Evolutionary conservation across 139 green algal species (phyloP).

Genomic region (Raphidocelis subcapitata): DNA sequence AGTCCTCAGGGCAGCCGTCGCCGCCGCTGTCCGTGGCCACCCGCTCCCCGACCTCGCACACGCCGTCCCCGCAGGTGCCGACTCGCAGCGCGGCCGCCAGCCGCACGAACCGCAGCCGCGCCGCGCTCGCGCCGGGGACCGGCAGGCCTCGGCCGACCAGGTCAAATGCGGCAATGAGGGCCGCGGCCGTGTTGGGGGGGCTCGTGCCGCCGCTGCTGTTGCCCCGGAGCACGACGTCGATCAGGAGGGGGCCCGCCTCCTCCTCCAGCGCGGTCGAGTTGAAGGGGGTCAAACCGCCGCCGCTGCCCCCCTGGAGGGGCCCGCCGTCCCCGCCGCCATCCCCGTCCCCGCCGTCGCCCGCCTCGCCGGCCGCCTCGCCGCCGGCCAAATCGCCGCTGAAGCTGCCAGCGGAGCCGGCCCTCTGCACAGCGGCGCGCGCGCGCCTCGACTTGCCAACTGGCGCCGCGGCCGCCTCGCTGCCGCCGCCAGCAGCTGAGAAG

Average conservation of each 20-base stretch:
- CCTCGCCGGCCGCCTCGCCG: not conserved
- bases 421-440: not conserved
- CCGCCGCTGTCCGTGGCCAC: constrained; percentile 3
- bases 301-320: not conserved
- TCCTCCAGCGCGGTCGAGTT: not conserved
- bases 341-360: not conserved
- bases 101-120: not conserved
- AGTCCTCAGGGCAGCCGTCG: constrained; percentile 52
- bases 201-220: not conserved
- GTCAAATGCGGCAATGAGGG: not conserved
- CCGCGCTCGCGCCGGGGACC: not conserved
- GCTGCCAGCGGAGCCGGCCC: not conserved
- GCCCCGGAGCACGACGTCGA: not conserved
- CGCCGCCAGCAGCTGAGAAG: not conserved
- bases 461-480: not conserved
- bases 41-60: constrained; percentile 58
- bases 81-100: constrained; percentile 14
- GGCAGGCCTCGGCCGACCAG: not conserved
- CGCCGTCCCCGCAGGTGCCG: constrained; percentile 49
- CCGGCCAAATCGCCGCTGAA: not conserved
- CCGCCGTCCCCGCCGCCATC: not conserved
- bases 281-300: not conserved
- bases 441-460: not conserved
- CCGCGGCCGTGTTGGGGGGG: constrained; percentile 1
- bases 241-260: not conserved